Evolutionary conservation across 805 yeast species (phyloP).

Genomic region (Yamadazyma paraphyllophila): DNA sequence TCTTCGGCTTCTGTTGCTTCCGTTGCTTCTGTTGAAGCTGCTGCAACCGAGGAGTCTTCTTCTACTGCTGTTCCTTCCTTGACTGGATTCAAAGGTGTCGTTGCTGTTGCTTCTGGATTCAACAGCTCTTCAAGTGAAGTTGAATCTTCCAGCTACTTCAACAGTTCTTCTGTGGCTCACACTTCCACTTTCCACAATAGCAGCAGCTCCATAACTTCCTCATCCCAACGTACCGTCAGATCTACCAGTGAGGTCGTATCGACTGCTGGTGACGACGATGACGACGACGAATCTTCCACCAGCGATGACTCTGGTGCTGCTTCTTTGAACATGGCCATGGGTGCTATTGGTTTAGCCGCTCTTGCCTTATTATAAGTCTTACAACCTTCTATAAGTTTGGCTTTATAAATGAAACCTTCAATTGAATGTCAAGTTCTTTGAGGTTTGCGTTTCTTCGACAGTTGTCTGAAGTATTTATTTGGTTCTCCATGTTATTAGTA

Average conservation of each 20-base stretch:
- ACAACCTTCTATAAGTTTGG: too few relatives aligned
- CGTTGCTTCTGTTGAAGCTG: constrained; percentile 16
- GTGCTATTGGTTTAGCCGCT: constrained; percentile 26
- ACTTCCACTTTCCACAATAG: constrained; percentile 9
- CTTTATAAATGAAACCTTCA: too few relatives aligned
- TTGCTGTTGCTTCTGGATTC: constrained; percentile 23
- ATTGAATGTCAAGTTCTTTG: background rate
- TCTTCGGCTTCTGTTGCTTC: constrained; percentile 14
- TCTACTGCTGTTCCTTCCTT: constrained; percentile 13
- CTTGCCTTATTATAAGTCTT: constrained; percentile 23
- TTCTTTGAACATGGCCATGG: constrained; percentile 17
- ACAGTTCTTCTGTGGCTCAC: constrained; percentile 10
- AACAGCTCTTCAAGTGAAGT: constrained; percentile 12
- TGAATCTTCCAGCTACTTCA: constrained; percentile 5
- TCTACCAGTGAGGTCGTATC: constrained; percentile 14
- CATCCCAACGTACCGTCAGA: constrained; percentile 6
- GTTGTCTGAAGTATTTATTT: constrained; percentile 5
- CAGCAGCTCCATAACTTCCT: constrained; percentile 7
- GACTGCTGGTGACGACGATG: constrained; percentile 12
- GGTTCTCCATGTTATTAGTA: constrained; percentile 12
- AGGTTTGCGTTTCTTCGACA: background rate
- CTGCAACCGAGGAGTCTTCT: constrained; percentile 12
- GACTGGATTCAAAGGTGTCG: constrained; percentile 22
- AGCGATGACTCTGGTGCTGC: constrained; percentile 14
- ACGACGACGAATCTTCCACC: constrained; percentile 12